Percentiles rank a stretch among this genome's conserved stretches.
Evolutionary conservation across 495 filamentous ascomycete genomes (phyloP).

Genomic region (Aspergillus saccharolyticus): DNA sequence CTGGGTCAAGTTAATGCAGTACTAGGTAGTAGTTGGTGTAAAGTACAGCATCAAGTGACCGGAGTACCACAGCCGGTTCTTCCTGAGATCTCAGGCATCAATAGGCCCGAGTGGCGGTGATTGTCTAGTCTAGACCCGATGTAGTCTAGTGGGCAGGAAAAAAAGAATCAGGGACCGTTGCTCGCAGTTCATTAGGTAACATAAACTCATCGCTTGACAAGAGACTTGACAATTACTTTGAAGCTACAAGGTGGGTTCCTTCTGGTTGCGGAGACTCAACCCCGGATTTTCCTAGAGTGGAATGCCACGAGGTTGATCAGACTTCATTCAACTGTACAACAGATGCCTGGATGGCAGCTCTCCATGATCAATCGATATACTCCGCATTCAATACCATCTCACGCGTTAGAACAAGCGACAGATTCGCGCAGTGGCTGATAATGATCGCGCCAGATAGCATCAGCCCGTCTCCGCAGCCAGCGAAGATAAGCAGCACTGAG

Average conservation of each 20-base stretch:
- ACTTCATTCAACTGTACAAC: neutral
- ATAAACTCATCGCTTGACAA: neutral
- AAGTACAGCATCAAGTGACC: neutral
- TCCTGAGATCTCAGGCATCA: neutral
- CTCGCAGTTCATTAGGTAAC: constrained; percentile 2
- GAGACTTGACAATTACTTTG: neutral
- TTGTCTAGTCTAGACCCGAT: neutral
- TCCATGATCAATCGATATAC: no score
- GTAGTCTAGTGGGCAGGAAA: neutral
- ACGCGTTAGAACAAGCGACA: no score
- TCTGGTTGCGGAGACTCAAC: neutral
- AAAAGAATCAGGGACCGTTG: neutral
- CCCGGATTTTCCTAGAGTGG: neutral
- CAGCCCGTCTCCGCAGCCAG: constrained; percentile 1
- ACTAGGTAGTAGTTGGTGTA: neutral
- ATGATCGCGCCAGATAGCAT: constrained; percentile 1
- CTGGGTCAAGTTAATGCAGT: no score
- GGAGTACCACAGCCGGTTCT: neutral
- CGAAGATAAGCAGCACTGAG: neutral
- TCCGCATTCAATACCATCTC: no score
- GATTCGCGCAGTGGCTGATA: neutral
- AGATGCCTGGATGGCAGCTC: neutral
- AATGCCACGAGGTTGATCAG: neutral
- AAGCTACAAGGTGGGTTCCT: neutral
- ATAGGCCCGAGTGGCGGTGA: neutral